These are phyloP conservation scores for Limtongia smithiae DNA, from an alignment of 805 yeast genomes.

Conservation along the genomic window DNA sequence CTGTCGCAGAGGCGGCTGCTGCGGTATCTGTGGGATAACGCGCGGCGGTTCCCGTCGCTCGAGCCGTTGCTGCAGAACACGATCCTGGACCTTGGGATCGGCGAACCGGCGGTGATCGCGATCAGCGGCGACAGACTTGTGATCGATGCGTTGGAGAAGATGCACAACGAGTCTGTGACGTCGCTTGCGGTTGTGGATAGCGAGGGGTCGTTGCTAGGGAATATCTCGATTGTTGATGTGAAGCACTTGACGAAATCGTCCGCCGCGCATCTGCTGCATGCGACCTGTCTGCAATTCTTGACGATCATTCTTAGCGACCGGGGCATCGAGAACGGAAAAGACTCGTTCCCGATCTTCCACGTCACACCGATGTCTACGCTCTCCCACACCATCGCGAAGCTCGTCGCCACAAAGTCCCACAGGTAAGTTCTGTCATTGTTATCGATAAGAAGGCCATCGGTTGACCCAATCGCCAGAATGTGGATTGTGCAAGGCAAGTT, in stretches of 20 bases:
- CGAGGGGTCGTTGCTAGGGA: conserved; percentile 72
- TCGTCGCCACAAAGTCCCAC: conserved; percentile 93
- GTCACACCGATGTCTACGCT: conserved; percentile 75
- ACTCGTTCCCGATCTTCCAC: conserved; percentile 94
- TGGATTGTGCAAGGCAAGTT: conserved; percentile 39
- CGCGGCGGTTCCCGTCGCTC: conserved; percentile 75
- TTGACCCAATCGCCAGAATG: conserved; percentile 33
- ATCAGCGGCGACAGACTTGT: conserved; percentile 83
- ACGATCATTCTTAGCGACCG: conserved; percentile 80
- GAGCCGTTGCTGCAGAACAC: conserved; percentile 70
- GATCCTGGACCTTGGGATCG: conserved; percentile 66
- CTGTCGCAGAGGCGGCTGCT: conserved; percentile 87
- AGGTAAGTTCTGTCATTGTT: conserved; percentile 45
- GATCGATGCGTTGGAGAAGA: conserved; percentile 78
- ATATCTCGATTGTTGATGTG: conserved; percentile 92
- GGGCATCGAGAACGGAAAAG: conserved; percentile 92
- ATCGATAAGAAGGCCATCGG: conserved; percentile 69
- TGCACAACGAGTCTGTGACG: conserved; percentile 77
- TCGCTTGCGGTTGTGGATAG: conserved; percentile 91
- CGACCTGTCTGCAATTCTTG: conserved; percentile 82
- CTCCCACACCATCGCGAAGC: conserved; percentile 86
- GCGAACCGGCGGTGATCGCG: conserved; percentile 66
- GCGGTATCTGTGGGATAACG: conserved; percentile 86
- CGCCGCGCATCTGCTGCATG: conserved; percentile 75
- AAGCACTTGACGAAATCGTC: conserved; percentile 74